Percentiles rank a stretch among this genome's conserved stretches.
Evolutionary conservation across 164 flowering plant species (phyloP).

Genomic region (Stephania japonica): DNA sequence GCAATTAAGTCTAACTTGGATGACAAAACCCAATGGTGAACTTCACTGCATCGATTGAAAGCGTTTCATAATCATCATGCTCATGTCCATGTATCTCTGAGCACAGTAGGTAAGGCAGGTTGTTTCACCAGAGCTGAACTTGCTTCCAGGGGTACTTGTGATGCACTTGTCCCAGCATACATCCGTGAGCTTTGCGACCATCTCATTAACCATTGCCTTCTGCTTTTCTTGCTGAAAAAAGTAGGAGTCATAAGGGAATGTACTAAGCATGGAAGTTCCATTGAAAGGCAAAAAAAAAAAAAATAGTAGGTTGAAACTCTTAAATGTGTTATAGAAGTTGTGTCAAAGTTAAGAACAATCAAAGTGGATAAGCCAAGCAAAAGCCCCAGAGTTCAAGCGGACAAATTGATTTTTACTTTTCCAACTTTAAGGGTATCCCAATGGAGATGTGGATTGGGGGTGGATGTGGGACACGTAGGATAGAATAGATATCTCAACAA

Average conservation of each 20-base stretch:
- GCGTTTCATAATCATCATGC: slow-evolving; percentile 56
- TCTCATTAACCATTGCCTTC: slow-evolving; percentile 66
- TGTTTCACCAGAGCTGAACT: slow-evolving; percentile 82
- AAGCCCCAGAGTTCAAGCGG: neutral
- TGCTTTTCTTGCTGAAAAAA: slow-evolving; percentile 70
- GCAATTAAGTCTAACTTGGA: neutral
- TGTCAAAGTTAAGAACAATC: neutral
- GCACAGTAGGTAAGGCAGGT: slow-evolving; percentile 78
- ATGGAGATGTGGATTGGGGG: no score
- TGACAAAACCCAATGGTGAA: neutral
- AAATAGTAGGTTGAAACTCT: neutral
- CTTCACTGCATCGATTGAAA: slow-evolving; percentile 31
- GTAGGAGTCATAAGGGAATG: neutral
- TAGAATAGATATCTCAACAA: no score
- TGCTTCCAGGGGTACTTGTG: slow-evolving; percentile 77
- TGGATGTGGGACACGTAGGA: no score
- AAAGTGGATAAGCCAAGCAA: neutral
- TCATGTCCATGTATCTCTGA: slow-evolving; percentile 72
- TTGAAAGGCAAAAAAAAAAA: neutral
- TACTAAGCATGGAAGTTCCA: neutral
- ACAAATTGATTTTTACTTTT: neutral
- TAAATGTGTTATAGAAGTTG: neutral
- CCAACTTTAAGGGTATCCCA: no score
- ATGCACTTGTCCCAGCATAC: slow-evolving; percentile 94
- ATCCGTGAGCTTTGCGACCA: slow-evolving; percentile 73